These are phyloP conservation scores for Botryotinia globosa DNA, from an alignment of 2,329 filamentous ascomycete genomes.

Conservation along the genomic window DNA sequence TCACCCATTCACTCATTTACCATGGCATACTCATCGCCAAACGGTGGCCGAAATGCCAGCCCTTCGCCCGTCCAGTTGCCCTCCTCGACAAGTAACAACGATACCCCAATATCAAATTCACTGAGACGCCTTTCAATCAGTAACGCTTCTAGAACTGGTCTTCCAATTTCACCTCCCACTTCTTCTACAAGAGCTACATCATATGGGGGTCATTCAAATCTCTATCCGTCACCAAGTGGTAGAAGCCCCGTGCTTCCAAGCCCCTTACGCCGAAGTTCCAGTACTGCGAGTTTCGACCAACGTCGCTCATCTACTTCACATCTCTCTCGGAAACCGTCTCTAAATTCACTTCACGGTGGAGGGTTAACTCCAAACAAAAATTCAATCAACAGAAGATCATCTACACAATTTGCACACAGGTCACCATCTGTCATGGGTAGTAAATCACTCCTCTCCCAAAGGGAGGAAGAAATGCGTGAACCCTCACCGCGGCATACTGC, in stretches of 20 bases:
- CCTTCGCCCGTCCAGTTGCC: slow-evolving; percentile 19
- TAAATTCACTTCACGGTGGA: slow-evolving; percentile 43
- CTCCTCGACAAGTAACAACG: slow-evolving; percentile 28
- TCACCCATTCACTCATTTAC: slow-evolving; percentile 5
- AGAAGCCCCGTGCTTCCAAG: slow-evolving; percentile 29
- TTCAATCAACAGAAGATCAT: slow-evolving; percentile 42
- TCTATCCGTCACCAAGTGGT: slow-evolving; percentile 32
- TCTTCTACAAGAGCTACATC: slow-evolving; percentile 18
- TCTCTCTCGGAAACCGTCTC: slow-evolving; percentile 44
- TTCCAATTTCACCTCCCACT: slow-evolving; percentile 26
- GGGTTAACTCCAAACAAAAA: slow-evolving; percentile 40
- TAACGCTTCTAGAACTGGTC: slow-evolving; percentile 25
- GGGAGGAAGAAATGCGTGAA: slow-evolving; percentile 35
- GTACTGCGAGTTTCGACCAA: slow-evolving; percentile 44
- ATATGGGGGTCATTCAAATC: slow-evolving; percentile 22
- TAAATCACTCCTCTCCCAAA: slow-evolving; percentile 42
- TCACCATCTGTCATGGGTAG: slow-evolving; percentile 37
- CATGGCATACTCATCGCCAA: slow-evolving; percentile 21
- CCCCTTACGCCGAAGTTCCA: slow-evolving; percentile 42
- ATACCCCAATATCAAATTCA: slow-evolving; percentile 35
- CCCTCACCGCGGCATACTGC: slow-evolving; percentile 47
- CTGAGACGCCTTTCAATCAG: slow-evolving; percentile 43
- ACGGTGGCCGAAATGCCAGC: slow-evolving; percentile 23
- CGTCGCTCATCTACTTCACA: slow-evolving; percentile 43
- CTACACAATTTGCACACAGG: slow-evolving; percentile 41